phyloP scores from a whole-genome alignment of 1,284 basidiomycete genomes.

The Meira miltonrushii region DNA sequence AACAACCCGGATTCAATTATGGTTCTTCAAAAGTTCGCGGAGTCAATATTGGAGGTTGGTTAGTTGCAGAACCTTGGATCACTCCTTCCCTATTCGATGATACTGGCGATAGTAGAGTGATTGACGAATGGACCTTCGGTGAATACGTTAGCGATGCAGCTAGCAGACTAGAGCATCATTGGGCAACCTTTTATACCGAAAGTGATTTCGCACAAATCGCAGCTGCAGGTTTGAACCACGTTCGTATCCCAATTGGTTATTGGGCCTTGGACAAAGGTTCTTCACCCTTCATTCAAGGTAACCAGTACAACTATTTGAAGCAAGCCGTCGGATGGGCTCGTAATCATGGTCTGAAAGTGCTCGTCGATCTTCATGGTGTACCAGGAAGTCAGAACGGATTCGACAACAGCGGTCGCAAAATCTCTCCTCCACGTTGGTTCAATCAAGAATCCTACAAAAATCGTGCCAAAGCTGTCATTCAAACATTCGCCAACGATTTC shows the following conservation, averaged over 20 bases:
- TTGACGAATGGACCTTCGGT: conserved; percentile 84
- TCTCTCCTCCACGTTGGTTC: conserved; percentile 64
- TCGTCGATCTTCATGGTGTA: conserved; percentile 64
- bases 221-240: conserved; percentile 67
- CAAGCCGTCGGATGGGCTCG: conserved; percentile 72
- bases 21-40: conserved; percentile 36
- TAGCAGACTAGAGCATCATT: conserved; percentile 58
- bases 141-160: conserved; percentile 59
- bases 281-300: conserved; percentile 79
- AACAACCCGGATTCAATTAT: conserved; percentile 49
- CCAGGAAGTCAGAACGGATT: conserved; percentile 59
- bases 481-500: conserved; percentile 53
- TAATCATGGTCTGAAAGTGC: conserved; percentile 70
- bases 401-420: conserved; percentile 61
- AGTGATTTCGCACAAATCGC: conserved; percentile 63
- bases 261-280: conserved; percentile 80
- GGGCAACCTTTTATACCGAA: conserved; percentile 77
- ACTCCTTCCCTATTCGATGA: conserved; percentile 56
- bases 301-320: conserved; percentile 60
- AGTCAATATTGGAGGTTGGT: conserved; percentile 48
- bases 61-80: conserved; percentile 45
- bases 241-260: conserved; percentile 80
- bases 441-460: conserved; percentile 63
- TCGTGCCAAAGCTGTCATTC: conserved; percentile 67
- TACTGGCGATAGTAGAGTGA: conserved; percentile 37